phyloP scores from a whole-genome alignment of 2,329 filamentous ascomycete genomes.

The Nothopassalora personata region DNA sequence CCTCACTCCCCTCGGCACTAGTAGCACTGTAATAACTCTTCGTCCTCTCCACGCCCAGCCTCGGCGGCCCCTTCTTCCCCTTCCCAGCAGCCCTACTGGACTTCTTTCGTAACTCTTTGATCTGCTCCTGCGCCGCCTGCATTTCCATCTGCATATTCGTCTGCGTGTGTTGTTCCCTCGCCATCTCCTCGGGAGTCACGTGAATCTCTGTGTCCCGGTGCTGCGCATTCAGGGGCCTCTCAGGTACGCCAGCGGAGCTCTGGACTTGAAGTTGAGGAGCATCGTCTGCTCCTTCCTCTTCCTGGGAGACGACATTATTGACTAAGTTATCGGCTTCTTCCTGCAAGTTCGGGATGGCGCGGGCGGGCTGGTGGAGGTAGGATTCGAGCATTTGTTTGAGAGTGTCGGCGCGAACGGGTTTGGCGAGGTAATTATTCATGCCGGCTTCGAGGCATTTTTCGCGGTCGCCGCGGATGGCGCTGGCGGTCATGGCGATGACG shows the following conservation, averaged over 20 bases:
- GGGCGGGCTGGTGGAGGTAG: slow-evolving; percentile 52
- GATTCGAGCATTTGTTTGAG: slow-evolving; percentile 76
- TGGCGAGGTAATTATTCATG: slow-evolving; percentile 97
- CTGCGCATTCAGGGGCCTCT: slow-evolving; percentile 17
- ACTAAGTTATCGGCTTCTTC: slow-evolving; percentile 43
- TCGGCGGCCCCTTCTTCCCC: not conserved
- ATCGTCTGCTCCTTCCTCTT: slow-evolving; percentile 7
- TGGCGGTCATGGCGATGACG: slow-evolving; percentile 97
- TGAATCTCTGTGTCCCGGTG: slow-evolving; percentile 23
- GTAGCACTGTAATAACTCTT: not conserved
- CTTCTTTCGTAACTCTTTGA: slow-evolving; percentile 12
- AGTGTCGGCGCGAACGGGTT: slow-evolving; percentile 84
- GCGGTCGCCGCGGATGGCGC: slow-evolving; percentile 86
- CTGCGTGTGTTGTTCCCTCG: slow-evolving; percentile 17
- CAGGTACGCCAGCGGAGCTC: not conserved
- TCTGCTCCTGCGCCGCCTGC: slow-evolving; percentile 15
- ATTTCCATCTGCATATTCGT: slow-evolving; percentile 14
- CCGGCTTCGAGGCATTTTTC: slow-evolving; percentile 94
- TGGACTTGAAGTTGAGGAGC: not conserved
- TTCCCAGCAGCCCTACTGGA: not conserved
- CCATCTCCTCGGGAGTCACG: slow-evolving; percentile 27
- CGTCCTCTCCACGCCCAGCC: not conserved
- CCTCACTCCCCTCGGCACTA: not conserved
- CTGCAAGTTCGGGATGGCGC: slow-evolving; percentile 42
- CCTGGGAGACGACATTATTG: slow-evolving; percentile 27